Conservation (phyloP, 2,329 filamentous ascomycete genomes). For the Penicillium hordei region DNA sequence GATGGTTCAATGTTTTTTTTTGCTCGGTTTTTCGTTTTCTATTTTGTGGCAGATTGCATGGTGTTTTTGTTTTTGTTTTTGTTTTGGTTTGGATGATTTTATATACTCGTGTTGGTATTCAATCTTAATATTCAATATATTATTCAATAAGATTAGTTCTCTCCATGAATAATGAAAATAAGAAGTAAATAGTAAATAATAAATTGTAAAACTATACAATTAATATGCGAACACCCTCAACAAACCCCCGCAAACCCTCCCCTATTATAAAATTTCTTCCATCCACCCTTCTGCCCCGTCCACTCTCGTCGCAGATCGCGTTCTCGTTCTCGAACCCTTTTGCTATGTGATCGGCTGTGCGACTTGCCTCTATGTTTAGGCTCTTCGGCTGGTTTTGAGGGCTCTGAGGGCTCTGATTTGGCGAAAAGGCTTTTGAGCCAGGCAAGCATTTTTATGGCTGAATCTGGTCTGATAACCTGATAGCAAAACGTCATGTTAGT, state of each 20-base stretch:
- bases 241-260: neutral
- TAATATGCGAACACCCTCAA: neutral
- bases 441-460: neutral
- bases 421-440: neutral
- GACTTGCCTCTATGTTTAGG: neutral
- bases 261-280: neutral
- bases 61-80: slow-evolving; percentile 1
- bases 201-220: neutral
- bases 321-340: slow-evolving; percentile 1
- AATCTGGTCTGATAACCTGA: neutral
- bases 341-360: slow-evolving; percentile 2
- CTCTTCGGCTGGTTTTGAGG: neutral
- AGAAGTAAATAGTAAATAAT: neutral
- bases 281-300: slow-evolving; percentile 7
- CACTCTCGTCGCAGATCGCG: slow-evolving; percentile 1
- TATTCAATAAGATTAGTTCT: neutral
- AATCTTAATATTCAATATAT: neutral
- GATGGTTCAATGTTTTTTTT: slow-evolving; percentile 18
- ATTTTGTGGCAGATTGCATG: slow-evolving; percentile 13
- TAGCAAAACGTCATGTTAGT: neutral
- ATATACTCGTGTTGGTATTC: neutral
- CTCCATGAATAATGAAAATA: neutral
- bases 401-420: neutral
- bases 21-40: slow-evolving; percentile 1
- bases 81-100: slow-evolving; percentile 4